These are phyloP conservation scores for Ceratorhiza oryzae-sativae DNA, from an alignment of 1,284 basidiomycete genomes.

Conservation along the genomic window DNA sequence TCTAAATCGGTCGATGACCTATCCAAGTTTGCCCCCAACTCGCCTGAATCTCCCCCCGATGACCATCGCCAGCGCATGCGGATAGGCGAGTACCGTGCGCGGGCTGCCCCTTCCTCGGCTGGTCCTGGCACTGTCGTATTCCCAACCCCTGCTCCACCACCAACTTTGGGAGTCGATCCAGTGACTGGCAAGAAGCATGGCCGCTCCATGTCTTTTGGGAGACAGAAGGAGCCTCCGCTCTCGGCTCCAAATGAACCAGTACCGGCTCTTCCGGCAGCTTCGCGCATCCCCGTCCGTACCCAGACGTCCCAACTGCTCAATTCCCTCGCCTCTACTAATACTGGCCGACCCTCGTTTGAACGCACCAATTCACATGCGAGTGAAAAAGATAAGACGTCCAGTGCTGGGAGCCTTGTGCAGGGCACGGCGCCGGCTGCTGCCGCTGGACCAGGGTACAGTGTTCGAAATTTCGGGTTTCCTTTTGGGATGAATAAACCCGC, in stretches of 20 bases:
- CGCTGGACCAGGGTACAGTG: background rate
- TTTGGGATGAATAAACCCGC: constrained; percentile 18
- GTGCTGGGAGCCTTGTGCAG: constrained; percentile 7
- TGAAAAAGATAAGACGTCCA: constrained; percentile 14
- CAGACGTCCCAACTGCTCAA: background rate
- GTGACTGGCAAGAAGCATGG: constrained; percentile 25
- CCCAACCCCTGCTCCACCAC: constrained; percentile 1
- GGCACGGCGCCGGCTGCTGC: background rate
- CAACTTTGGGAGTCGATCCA: background rate
- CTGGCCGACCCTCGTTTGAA: constrained; percentile 20
- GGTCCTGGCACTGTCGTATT: constrained; percentile 24
- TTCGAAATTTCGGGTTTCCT: constrained; percentile 27
- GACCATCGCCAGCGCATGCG: background rate
- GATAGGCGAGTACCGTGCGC: constrained; percentile 42
- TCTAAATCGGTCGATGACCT: constrained; percentile 81
- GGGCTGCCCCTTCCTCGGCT: constrained; percentile 19
- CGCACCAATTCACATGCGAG: constrained; percentile 7
- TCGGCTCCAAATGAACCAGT: background rate
- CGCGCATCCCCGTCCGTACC: background rate
- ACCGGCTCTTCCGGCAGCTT: background rate
- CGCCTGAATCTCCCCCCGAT: constrained; percentile 46
- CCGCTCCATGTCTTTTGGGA: constrained; percentile 25
- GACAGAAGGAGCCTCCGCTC: constrained; percentile 12
- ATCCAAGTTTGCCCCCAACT: constrained; percentile 52
- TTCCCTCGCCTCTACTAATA: background rate